phyloP scores from a whole-genome alignment of 73 alveolate species.

The Paramecium sexaurelia region DNA sequence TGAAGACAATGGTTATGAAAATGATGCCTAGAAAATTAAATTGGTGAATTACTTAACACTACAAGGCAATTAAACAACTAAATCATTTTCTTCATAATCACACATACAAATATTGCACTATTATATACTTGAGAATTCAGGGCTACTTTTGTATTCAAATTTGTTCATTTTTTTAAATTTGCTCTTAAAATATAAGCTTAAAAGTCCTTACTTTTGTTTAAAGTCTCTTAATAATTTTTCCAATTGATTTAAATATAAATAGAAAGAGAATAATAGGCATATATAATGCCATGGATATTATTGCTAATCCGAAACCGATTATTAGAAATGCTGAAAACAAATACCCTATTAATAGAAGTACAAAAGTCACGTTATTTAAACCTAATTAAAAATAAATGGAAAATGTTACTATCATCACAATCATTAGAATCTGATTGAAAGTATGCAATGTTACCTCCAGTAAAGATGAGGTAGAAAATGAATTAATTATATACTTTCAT shows the following conservation, averaged over 20 bases:
- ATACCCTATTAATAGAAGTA: not conserved
- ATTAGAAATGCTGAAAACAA: constrained; percentile 22
- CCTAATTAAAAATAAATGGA: not conserved
- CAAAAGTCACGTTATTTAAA: not conserved
- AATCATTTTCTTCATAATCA: not conserved
- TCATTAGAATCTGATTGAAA: not conserved
- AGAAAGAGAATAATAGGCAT: not conserved
- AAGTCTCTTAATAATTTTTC: not conserved
- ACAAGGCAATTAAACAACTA: not conserved
- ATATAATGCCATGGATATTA: not conserved
- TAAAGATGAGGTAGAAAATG: not conserved
- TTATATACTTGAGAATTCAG: not conserved
- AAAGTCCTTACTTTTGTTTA: not conserved
- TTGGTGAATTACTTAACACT: not conserved
- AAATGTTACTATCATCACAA: not conserved
- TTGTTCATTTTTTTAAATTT: not conserved
- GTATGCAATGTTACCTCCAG: not conserved
- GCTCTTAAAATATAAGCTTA: not conserved
- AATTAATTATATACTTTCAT: constrained; percentile 19
- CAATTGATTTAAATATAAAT: not conserved
- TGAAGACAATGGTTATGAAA: constrained; percentile 10
- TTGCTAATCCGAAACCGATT: not conserved
- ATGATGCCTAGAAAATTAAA: not conserved
- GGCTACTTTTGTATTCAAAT: not conserved
- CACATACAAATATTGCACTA: constrained; percentile 12